Conservation (phyloP, 2,329 filamentous ascomycete species). For the Parastagonospora nodorum region DNA sequence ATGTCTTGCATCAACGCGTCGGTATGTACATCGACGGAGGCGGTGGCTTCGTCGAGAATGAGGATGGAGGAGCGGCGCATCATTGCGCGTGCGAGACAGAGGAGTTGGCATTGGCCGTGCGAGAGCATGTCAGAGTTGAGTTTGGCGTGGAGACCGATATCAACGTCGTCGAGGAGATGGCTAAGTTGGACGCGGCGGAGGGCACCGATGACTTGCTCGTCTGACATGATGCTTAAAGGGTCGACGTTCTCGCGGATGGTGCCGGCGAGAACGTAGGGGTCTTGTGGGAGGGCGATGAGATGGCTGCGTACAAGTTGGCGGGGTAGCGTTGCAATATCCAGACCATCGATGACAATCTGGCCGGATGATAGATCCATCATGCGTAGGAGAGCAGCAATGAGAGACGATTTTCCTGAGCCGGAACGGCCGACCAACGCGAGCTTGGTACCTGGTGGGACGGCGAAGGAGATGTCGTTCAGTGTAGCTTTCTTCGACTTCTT, state of each 20-base stretch:
- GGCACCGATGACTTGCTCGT: constrained; percentile 43
- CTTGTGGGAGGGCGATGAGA: constrained; percentile 55
- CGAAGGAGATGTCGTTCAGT: constrained; percentile 9
- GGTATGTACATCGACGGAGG: constrained; percentile 1
- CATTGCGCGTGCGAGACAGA: constrained; percentile 60
- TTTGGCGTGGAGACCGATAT: constrained; percentile 23
- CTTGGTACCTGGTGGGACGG: constrained; percentile 8
- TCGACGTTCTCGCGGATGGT: constrained; percentile 55
- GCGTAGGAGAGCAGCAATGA: constrained; percentile 52
- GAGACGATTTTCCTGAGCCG: constrained; percentile 55
- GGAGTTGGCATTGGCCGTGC: constrained; percentile 72
- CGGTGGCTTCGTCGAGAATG: constrained; percentile 63
- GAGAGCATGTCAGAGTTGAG: constrained; percentile 50
- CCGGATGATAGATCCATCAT: constrained; percentile 51
- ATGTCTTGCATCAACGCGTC: constrained; percentile 6
- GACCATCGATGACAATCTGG: constrained; percentile 52
- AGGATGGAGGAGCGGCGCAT: constrained; percentile 60
- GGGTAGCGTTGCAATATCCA: constrained; percentile 52
- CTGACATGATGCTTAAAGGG: constrained; percentile 39
- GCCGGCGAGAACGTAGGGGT: constrained; percentile 53
- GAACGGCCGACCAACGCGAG: constrained; percentile 55
- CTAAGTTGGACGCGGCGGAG: constrained; percentile 52
- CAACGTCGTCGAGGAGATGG: constrained; percentile 32
- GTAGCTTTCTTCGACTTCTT: constrained; percentile 6
- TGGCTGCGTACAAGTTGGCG: constrained; percentile 48